Conservation (phyloP, 2,329 filamentous ascomycete species). For the Leptographium lundbergii region DNA sequence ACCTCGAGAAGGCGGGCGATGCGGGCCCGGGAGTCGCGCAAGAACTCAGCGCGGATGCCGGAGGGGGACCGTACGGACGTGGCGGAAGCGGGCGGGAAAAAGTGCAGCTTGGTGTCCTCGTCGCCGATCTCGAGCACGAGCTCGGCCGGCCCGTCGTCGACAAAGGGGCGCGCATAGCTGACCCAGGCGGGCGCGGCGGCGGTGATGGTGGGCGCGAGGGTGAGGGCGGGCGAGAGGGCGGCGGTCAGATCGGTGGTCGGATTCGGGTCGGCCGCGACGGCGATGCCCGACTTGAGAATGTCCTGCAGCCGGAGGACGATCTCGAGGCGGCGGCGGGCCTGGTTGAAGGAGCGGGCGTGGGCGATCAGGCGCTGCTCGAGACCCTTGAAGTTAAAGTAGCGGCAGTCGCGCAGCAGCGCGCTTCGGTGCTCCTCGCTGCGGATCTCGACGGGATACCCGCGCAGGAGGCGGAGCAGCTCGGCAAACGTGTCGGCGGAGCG, state of each 20-base stretch:
- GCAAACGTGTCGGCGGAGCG: slow-evolving; percentile 74
- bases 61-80: slow-evolving; percentile 6
- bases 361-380: slow-evolving; percentile 79
- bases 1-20: slow-evolving; percentile 66
- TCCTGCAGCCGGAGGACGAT: slow-evolving; percentile 74
- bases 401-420: slow-evolving; percentile 69
- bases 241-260: not conserved
- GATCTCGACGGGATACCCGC: slow-evolving; percentile 73
- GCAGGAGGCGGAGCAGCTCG: slow-evolving; percentile 68
- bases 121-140: slow-evolving; percentile 69
- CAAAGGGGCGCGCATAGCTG: slow-evolving; percentile 71
- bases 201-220: slow-evolving; percentile 7
- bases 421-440: slow-evolving; percentile 63
- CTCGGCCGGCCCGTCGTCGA: slow-evolving; percentile 62
- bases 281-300: slow-evolving; percentile 75
- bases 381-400: slow-evolving; percentile 87
- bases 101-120: slow-evolving; percentile 48
- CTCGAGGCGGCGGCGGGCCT: slow-evolving; percentile 53
- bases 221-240: not conserved
- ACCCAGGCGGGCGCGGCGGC: slow-evolving; percentile 39
- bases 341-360: slow-evolving; percentile 64
- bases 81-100: slow-evolving; percentile 15
- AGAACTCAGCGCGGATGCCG: slow-evolving; percentile 55
- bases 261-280: slow-evolving; percentile 44
- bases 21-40: slow-evolving; percentile 55